A percentile compares a stretch with the other conserved stretches of the same genome.
Conservation (phyloP, 495 filamentous ascomycete species). For the Xylaria acuta region DNA sequence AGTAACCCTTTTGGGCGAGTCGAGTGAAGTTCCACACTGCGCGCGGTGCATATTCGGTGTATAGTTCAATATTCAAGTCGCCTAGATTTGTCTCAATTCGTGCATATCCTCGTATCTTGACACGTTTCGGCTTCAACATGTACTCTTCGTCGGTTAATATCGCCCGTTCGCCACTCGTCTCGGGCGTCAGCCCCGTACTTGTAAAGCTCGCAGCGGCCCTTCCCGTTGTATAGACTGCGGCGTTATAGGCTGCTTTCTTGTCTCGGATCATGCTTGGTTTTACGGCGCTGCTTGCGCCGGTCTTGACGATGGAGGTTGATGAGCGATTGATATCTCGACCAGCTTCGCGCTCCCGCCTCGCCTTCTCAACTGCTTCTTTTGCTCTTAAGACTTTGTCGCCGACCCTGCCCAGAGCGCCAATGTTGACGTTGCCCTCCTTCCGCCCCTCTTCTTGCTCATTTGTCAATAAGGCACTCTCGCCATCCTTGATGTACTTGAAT, state of each 20-base stretch:
- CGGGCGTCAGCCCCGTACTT: constrained; percentile 89
- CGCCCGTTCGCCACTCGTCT: constrained; percentile 84
- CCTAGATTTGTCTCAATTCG: constrained; percentile 84
- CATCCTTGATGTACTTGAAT: constrained; percentile 91
- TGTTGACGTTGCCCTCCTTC: constrained; percentile 72
- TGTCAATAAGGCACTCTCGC: constrained; percentile 69
- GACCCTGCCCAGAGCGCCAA: constrained; percentile 73
- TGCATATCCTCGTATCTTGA: constrained; percentile 90
- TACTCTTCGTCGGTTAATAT: constrained; percentile 91
- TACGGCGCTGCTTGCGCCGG: constrained; percentile 36
- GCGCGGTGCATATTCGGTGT: constrained; percentile 85
- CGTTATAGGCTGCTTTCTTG: constrained; percentile 74
- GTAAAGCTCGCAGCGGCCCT: constrained; percentile 93
- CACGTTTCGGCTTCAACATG: constrained; percentile 86
- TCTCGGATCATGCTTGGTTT: constrained; percentile 51
- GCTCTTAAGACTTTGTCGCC: constrained; percentile 89
- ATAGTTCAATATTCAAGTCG: constrained; percentile 86
- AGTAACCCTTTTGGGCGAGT: constrained; percentile 88
- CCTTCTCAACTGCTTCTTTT: constrained; percentile 87
- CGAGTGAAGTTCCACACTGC: constrained; percentile 98
- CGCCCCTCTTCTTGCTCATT: constrained; percentile 57
- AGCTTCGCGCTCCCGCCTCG: constrained; percentile 62
- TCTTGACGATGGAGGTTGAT: constrained; percentile 53
- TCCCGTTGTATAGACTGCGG: constrained; percentile 88
- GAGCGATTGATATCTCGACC: constrained; percentile 58